Evolutionary conservation across 2,329 filamentous ascomycete species (phyloP), one percentile per base, ranked within the genome.

Genomic region (Venturia asperata): DNA sequence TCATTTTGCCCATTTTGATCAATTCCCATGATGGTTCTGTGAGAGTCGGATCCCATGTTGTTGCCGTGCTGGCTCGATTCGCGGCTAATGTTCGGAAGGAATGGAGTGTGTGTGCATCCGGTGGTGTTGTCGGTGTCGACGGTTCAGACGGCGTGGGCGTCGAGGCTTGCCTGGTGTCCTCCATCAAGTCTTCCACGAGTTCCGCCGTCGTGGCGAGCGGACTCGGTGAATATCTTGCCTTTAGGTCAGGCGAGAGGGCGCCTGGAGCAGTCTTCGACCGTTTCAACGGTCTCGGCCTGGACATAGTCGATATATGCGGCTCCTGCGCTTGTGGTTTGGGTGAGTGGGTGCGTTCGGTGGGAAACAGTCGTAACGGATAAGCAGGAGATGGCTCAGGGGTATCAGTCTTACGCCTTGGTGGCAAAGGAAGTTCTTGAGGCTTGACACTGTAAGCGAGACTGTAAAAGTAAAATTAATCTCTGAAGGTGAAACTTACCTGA

Each of bases 401-500:
- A n/a, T 41, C 27, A 37, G 37, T 62, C 61, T 21, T 37, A 34
- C 39, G 56, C 34, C 17, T 47, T 39, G 39, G 55, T 27, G 52
- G 39, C 21, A 47, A 27, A 24, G 64, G 47, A 39, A 66, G 24
- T 30, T 66, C 61, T 10, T 64, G 37, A 58, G 21, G 21, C 64
- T 65, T 43, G 41, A 15, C 0, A 47, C 15, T 41, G 62, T 63
- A 6, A 63, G 47, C 21, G 61, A 61, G 27, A 17, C 30, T 56
- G 61, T 24, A 6, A 7, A 41, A 37, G 61, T 24, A 6, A 7
- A 41, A 37, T 13, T 21, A 15, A 37, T 17, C 15, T 19, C 5
- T 37, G 11, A 27, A 17, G n/a, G 6, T 19, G 19, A 27, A 19
- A 69, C 68, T 41, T 70, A 76, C 75, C 72, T 75, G 73, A 39